These are phyloP conservation scores for Gentiana dahurica DNA, from an alignment of 257 asterid species.

Conservation along the genomic window DNA sequence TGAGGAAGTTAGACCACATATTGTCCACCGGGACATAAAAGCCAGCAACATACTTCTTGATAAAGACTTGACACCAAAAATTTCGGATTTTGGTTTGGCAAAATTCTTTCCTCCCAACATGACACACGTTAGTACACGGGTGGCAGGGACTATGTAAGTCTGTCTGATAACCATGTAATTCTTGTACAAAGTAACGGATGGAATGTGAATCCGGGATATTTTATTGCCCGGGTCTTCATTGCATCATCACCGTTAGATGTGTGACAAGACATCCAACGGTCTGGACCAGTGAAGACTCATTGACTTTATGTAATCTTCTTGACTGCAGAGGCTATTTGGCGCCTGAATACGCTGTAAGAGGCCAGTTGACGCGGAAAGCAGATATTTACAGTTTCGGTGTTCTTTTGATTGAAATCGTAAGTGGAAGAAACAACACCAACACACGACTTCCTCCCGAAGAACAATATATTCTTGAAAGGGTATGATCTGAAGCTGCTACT, in stretches of 20 bases:
- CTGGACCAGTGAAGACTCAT: too few relatives aligned
- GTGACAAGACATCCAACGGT: too few relatives aligned
- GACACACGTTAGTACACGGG: slow-evolving; percentile 94
- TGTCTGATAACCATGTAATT: not conserved
- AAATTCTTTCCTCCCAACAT: slow-evolving; percentile 75
- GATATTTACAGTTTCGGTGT: slow-evolving; percentile 94
- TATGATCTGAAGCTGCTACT: slow-evolving; percentile 17
- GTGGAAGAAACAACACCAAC: slow-evolving; percentile 90
- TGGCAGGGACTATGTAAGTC: slow-evolving; percentile 94
- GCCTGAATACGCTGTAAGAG: slow-evolving; percentile 90
- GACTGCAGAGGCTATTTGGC: slow-evolving; percentile 90
- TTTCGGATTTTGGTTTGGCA: slow-evolving; percentile 96
- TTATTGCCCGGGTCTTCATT: too few relatives aligned
- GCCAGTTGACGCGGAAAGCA: slow-evolving; percentile 74
- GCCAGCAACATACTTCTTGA: slow-evolving; percentile 95
- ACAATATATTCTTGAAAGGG: slow-evolving; percentile 90
- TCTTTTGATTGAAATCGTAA: slow-evolving; percentile 83
- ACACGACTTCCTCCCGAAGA: slow-evolving; percentile 63
- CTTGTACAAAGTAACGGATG: slow-evolving; percentile 3
- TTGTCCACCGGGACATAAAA: slow-evolving; percentile 91
- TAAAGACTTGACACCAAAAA: slow-evolving; percentile 69
- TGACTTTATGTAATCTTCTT: not conserved
- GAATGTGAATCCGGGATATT: not conserved
- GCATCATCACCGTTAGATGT: too few relatives aligned
- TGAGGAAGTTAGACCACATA: slow-evolving; percentile 84